phyloP scores from a whole-genome alignment of 495 filamentous ascomycete species.

The Copromyces sp. region DNA sequence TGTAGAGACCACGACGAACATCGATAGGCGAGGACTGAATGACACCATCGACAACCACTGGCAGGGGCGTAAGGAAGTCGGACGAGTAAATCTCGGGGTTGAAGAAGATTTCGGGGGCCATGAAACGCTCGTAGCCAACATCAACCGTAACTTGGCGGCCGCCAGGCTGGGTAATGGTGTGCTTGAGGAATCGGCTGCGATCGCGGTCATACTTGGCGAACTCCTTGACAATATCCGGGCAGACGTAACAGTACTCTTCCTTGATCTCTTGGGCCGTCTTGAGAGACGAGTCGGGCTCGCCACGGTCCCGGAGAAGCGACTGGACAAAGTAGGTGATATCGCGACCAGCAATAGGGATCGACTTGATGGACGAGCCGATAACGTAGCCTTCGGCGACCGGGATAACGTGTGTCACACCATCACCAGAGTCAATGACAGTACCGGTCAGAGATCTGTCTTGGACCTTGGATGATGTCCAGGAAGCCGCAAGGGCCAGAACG shows the following conservation, averaged over 20 bases:
- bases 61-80: constrained; percentile 92
- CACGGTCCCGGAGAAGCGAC: constrained; percentile 86
- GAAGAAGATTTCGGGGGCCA: constrained; percentile 98
- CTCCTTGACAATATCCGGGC: constrained; percentile 96
- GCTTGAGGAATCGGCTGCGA: constrained; percentile 79
- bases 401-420: constrained; percentile 97
- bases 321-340: constrained; percentile 99
- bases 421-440: constrained; percentile 94
- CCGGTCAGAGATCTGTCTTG: constrained; percentile 94
- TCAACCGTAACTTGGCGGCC: constrained; percentile 78
- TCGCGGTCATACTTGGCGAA: constrained; percentile 88
- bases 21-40: constrained; percentile 97
- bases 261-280: constrained; percentile 98
- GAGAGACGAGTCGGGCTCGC: constrained; percentile 89
- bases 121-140: constrained; percentile 94
- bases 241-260: constrained; percentile 96
- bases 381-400: constrained; percentile 98
- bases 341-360: constrained; percentile 91
- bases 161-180: constrained; percentile 77
- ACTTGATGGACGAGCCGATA: constrained; percentile 97
- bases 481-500: constrained; percentile 89
- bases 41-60: constrained; percentile 86
- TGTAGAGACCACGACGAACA: constrained; percentile 92
- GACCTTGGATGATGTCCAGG: constrained; percentile 97
- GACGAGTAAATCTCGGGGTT: constrained; percentile 99